phyloP scores from a whole-genome alignment of 371 early-diverging fungal genomes.

The Mortierella sp. region DNA sequence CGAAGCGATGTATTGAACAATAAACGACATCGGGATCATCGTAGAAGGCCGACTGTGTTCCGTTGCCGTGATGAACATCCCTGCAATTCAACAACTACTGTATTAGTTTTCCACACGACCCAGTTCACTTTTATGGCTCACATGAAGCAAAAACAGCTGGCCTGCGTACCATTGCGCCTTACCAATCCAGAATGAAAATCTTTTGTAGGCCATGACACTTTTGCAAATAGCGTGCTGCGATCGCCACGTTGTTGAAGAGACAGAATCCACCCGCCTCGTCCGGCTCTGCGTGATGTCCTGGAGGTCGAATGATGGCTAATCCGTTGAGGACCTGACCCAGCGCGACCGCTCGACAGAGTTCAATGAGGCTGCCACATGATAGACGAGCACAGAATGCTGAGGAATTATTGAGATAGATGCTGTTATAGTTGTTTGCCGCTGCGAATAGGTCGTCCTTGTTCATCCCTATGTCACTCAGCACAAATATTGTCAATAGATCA shows the following conservation, averaged over 20 bases:
- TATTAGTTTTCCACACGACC: too few species aligned
- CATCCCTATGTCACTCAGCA: slow-evolving; percentile 32
- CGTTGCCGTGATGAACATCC: slow-evolving; percentile 97
- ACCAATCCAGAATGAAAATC: slow-evolving; percentile 91
- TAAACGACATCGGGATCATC: slow-evolving; percentile 83
- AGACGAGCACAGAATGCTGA: slow-evolving; percentile 72
- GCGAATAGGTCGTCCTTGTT: slow-evolving; percentile 37
- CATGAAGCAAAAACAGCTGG: too few species aligned
- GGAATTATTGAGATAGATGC: slow-evolving; percentile 77
- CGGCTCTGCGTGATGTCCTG: slow-evolving; percentile 91
- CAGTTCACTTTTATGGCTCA: too few species aligned
- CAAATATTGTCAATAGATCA: too few species aligned
- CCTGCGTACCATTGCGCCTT: slow-evolving; percentile 21
- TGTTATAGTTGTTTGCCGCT: slow-evolving; percentile 63
- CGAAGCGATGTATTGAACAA: slow-evolving; percentile 88
- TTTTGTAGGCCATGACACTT: slow-evolving; percentile 57
- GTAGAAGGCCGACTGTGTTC: slow-evolving; percentile 87
- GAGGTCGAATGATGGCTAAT: slow-evolving; percentile 88
- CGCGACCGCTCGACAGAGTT: slow-evolving; percentile 75
- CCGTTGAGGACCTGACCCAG: slow-evolving; percentile 74
- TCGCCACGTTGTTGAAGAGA: slow-evolving; percentile 88
- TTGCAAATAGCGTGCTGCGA: slow-evolving; percentile 76
- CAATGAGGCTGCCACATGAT: slow-evolving; percentile 81
- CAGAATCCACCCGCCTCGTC: slow-evolving; percentile 87
- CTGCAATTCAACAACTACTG: slow-evolving; percentile 26